Evolutionary conservation across 305 asterid genomes (phyloP), one percentile per base, ranked within the genome.

Genomic region (Fraxinus dipetala): DNA sequence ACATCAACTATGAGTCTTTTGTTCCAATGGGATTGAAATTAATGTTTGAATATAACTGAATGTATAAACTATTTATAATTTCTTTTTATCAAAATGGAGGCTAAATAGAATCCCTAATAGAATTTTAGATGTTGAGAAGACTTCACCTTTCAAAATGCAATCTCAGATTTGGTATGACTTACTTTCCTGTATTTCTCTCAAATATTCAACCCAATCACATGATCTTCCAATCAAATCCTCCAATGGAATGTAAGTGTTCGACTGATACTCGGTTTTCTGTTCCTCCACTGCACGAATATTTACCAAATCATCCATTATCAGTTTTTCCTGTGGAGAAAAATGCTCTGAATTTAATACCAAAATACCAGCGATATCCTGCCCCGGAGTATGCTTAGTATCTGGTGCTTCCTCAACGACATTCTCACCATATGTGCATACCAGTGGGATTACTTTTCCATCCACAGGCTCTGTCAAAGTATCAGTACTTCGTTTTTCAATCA

Each of bases 141-240:
- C 38, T 35, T 20, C 1, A 18, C 13, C 18, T 56, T 56, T 30
- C 4, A 72, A 45, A 2, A 4, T 10, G 3, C 18, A 59, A 24
- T 75, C 54, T 75, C 81, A 80, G 81, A 40, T 77, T 80, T 31
- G 31, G 51, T 63, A 77, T 30, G 13, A 30, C 32, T 59, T 43
- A 51, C 82, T 26, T 73, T 80, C 84, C 76, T 54, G 20, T 48
- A 82, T 34, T 6, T 76, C 81, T 73, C 70, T 85, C 1, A 59
- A 32, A 75, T 72, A 80, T n/a, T 78, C 84, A 13, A 22, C 80
- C 88, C 87, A 87, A 77, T 88, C 88, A 7, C 73, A 69, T 0
- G 87, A 83, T 59, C 82, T 83, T 72, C 70, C 87, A 20, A 85
- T 70, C 88, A 90, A 80, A 30, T 89, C 90, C 78, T 87, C 90